A percentile compares a stretch with the other conserved stretches of the same genome.
These are phyloP conservation scores for Geotrichum klebahnii DNA, from an alignment of 1,139 yeast genomes.

Conservation along the genomic window DNA sequence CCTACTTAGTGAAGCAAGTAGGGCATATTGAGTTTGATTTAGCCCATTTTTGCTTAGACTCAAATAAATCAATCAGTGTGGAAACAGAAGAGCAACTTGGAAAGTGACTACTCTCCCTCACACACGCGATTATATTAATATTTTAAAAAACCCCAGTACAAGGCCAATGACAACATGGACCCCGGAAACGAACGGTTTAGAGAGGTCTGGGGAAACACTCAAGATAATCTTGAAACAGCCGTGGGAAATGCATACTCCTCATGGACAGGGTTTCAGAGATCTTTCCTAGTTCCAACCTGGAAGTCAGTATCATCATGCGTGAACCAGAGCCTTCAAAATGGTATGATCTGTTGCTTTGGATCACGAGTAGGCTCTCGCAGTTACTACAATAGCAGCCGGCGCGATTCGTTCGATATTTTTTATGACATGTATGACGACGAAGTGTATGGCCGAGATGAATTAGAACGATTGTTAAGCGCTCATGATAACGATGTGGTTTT, in stretches of 20 bases:
- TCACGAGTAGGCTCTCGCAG: constrained; percentile 15
- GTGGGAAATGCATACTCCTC: constrained; percentile 33
- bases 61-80: too few relatives aligned
- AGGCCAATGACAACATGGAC: constrained; percentile 24
- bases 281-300: constrained; percentile 27
- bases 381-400: constrained; percentile 21
- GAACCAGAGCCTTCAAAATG: neutral
- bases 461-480: constrained; percentile 29
- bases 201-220: constrained; percentile 33
- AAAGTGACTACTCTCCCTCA: too few relatives aligned
- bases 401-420: constrained; percentile 31
- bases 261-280: constrained; percentile 26
- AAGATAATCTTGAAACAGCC: constrained; percentile 34
- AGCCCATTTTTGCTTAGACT: too few relatives aligned
- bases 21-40: too few relatives aligned
- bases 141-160: too few relatives aligned
- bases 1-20: too few relatives aligned
- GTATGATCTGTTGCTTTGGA: constrained; percentile 21
- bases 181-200: constrained; percentile 27
- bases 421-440: constrained; percentile 36
- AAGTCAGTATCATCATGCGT: constrained; percentile 4
- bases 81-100: too few relatives aligned
- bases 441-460: constrained; percentile 32
- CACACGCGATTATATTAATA: too few relatives aligned
- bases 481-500: constrained; percentile 11